Conservation (phyloP, 2,329 filamentous ascomycete species). For the Aspergillus tubingensis region DNA sequence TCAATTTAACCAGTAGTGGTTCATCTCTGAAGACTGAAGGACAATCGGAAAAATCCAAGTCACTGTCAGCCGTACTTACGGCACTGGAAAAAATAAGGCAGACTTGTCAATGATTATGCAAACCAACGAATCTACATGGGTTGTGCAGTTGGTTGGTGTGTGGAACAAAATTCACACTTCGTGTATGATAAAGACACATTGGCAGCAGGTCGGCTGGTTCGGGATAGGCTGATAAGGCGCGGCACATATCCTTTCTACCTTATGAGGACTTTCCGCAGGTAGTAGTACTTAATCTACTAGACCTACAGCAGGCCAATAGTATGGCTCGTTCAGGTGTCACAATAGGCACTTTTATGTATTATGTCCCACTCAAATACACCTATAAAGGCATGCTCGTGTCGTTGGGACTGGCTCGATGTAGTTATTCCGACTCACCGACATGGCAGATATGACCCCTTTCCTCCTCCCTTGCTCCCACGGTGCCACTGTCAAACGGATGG, state of each 20-base stretch:
- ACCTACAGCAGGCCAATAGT: neutral
- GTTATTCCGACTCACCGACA: conserved; percentile 4
- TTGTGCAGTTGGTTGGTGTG: neutral
- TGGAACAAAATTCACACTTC: neutral
- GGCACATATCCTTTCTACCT: neutral
- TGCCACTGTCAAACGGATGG: neutral
- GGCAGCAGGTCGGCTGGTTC: neutral
- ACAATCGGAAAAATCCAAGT: neutral
- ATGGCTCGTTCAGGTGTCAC: neutral
- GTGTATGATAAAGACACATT: neutral
- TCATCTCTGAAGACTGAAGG: neutral
- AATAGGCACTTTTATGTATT: neutral
- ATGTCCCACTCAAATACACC: neutral
- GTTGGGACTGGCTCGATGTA: neutral
- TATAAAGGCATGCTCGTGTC: neutral
- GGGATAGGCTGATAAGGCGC: neutral
- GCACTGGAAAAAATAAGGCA: neutral
- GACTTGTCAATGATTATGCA: neutral
- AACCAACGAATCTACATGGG: neutral
- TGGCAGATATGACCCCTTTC: neutral
- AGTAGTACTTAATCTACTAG: neutral
- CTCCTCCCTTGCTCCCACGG: neutral
- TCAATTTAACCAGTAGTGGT: neutral
- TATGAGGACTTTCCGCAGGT: neutral
- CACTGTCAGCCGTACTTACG: neutral